Base-by-base conservation (phyloP, 345 rosid genomes). In the Mercurialis annua region DNA sequence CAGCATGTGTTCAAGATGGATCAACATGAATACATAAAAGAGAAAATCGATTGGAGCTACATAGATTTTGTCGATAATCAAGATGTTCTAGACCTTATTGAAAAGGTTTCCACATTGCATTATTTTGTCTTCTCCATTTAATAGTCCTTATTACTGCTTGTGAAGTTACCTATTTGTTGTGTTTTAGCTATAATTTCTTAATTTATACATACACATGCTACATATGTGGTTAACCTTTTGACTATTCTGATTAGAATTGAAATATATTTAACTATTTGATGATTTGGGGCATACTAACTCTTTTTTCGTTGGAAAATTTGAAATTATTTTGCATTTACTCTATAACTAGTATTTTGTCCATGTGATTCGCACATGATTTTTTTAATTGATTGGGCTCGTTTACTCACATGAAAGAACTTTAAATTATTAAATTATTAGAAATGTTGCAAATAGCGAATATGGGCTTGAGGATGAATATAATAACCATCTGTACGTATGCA, bases 1-100 rank as follows among this genome's bases (percentile, higher is more conserved):
- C 86, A 92, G 97, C 89, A 88, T 66, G 92, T 92, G 34, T 92
- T 92, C 82, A 92, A 90, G 83, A 82, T 80, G 86, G 98, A 92
- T 76, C 98, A 92, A 82, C 79, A 79, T 36, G 86, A 83, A 48
- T 92, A 92, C 71, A 59, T 64, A 65, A 81, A 79, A 58, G 96
- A 92, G 80, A 96, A 83, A 64, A 88, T 92, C 56, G 84, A 87
- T 56, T 92, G 98, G 98, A 90, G 93, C 83, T 90, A 90, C 58
- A 61, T 92, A 48, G 84, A 92, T 21, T 92, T 88, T 72, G 73
- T 90, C 69, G 98, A 92, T 77, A 92, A 92, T 81, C 90, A 90
- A 83, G 93, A 90, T 73, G 86, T 87, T 46, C 76, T 92, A 73
- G 93, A 90, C 77, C 88, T 92, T 33, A 87, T 92, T 71, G 98